Evolutionary conservation across 805 yeast species (phyloP), one percentile per base, ranked within the genome.

Genomic region (Barnettozyma californica): DNA sequence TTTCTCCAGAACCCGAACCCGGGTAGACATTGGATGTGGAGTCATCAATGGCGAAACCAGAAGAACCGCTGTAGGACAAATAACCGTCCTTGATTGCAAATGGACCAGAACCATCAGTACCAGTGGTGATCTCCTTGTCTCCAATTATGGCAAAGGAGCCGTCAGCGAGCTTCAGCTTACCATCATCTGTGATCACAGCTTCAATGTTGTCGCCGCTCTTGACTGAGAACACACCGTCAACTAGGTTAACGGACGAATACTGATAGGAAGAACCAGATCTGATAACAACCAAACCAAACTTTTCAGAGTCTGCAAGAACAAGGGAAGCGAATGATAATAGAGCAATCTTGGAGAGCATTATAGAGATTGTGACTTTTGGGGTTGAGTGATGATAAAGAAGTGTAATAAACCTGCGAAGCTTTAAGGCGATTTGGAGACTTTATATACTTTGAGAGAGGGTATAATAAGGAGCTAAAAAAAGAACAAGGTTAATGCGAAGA

Each of bases 51-150:
- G 61, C 60, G 66, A 74, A 76, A 35, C 58, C 66, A 33, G 60
- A 54, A 29, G 62, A 54, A 39, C 67, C 69, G 37, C 63, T 50
- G 58, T 62, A 69, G 5, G 56, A 55, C 61, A 76, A 66, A 58
- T 66, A 55, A 33, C 72, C 75, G 41, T 65, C 58, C 11, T 56
- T 31, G 54, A 76, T 64, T 26, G 73, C 55, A 57, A 72, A 76
- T 2, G 74, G 72, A 19, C 66, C 52, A 26, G 73, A 61, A 41
- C 73, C 66, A n/a, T 60, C 60, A 9, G 58, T 11, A 31, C 58
- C 59, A 23, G 66, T 43, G 41, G 25, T 20, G 29, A 38, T 14
- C 18, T 38, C 21, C 10, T 20, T 23, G 27, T n/a, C 27, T 21
- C 27, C 25, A 19, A 38, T 29, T 14, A 5, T 19, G 2, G 41